Evolutionary conservation across 2,329 filamentous ascomycete genomes (phyloP).

Genomic region (Penicillium digitatum): DNA sequence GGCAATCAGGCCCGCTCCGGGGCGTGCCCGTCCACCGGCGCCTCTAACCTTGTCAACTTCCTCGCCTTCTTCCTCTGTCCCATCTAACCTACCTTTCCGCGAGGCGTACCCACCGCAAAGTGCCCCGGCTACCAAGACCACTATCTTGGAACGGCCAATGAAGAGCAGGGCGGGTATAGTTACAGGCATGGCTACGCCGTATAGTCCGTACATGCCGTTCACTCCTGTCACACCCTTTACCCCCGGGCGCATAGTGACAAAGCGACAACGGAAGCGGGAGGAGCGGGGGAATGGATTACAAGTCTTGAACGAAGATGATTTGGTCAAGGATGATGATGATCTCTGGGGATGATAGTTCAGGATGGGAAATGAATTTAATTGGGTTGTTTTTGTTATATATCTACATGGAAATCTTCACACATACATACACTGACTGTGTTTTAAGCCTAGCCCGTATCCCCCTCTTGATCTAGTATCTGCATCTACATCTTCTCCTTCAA

Average conservation of each 20-base stretch:
- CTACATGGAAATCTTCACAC: constrained; percentile 11
- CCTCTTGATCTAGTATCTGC: background rate
- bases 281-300: constrained; percentile 43
- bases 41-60: constrained; percentile 32
- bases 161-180: constrained; percentile 38
- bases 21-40: constrained; percentile 26
- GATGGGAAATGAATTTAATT: background rate
- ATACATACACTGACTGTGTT: constrained; percentile 47
- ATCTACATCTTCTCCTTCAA: constrained; percentile 17
- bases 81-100: constrained; percentile 39
- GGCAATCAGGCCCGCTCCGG: constrained; percentile 10
- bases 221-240: constrained; percentile 50
- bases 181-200: constrained; percentile 48
- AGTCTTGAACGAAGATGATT: constrained; percentile 46
- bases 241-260: constrained; percentile 45
- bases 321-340: constrained; percentile 45
- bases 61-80: constrained; percentile 29
- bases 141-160: constrained; percentile 45
- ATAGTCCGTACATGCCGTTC: constrained; percentile 51
- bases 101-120: constrained; percentile 42
- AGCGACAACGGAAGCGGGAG: constrained; percentile 42
- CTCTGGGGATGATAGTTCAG: constrained; percentile 40
- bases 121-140: constrained; percentile 49
- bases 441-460: background rate
- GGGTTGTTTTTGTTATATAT: background rate